Evolutionary conservation across 768 basidiomycete genomes (phyloP), one percentile per base, ranked within the genome.

Genomic region (Termitomyces sp.): DNA sequence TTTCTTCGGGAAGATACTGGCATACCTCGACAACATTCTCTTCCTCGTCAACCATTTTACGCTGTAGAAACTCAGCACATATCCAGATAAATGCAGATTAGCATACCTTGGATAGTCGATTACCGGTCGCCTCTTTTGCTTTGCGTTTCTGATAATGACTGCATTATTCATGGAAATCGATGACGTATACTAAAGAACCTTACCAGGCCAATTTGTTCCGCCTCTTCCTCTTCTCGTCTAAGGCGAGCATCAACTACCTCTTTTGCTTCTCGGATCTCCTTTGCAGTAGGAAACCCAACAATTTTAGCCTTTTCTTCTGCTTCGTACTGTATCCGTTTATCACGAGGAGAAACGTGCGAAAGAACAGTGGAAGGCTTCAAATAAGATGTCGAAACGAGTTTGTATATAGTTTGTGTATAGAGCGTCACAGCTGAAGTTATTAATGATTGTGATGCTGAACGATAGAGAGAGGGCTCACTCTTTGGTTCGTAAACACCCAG

Each of bases 301-400:
- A 91, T 84, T 70, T 86, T 90, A 5, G 75, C 76, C 68, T 84
- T 89, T 70, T 90, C 90, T 64, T 94, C 90, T 0, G 75, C 76
- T 67, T 92, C 91, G 66, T 92, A 93, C 60, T 85, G 79, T 48
- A 94, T 90, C 22, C 81, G 81, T 63, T 88, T 88, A 68, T 94
- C 92, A 31, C 82, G 77, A 9, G 90, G 90, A 24, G 92, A 94
- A 41, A 85, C 68, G 62, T 94, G 92, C 0, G 88, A 90, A 20
- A 89, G 76, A 34, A 83, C 66, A 1, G 90, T 92, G 18, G 92
- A 88, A 22, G 92, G 86, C 64, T 88, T 90, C 49, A 95, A 73
- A 71, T 92, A 93, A n/a, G 76, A 75, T 41, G 73, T 76, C 2
- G 82, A 77, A n/a, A 94, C 85, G 20, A 94, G 83, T 60, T 83